Base-by-base conservation (phyloP, 1,139 yeast species). In the Candida mesenterica region DNA sequence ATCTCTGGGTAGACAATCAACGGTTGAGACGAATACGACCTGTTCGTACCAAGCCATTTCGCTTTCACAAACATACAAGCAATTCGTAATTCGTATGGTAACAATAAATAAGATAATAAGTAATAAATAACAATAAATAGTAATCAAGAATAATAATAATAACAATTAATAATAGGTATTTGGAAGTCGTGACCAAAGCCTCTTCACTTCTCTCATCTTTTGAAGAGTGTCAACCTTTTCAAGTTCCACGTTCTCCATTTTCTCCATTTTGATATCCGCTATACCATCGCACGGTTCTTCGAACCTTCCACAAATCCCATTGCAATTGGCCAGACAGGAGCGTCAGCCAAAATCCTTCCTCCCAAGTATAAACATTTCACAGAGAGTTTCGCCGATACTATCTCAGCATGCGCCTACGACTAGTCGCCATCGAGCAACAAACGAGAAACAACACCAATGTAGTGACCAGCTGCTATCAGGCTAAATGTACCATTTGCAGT, bases 251-350 rank as follows among this genome's bases (percentile, higher is more conserved):
- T 32, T 37, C 12, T 19, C 23, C 30, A 20, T 34, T 31, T 32
- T 28, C 32, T 30, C 30, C 30, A 36, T 30, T 31, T 31, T 33
- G 25, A 13, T 7, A 13, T 29, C 26, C 22, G n/a, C 10, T 14
- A 25, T 6, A 25, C 17, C 28, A 25, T 25, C 5, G 86, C 86
- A 52, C 89, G 72, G 26, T 79, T 72, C 53, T 81, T 82, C 49
- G 83, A 65, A 4, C 87, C 88, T 52, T 82, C 89, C 0, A 89
- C 89, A 60, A 82, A 81, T 13, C 82, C 74, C 57, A 82, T 65
- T 1, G 89, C 85, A 37, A 82, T 72, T 1, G 92, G 90, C 92
- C 92, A 83, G 12, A 83, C 82, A 2, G 92, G 90, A 0, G 89
- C 88, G 61, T 83, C 89, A 2, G 88, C 87, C 37, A 84, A 65